phyloP scores from a whole-genome alignment of 2,329 filamentous ascomycete species.

The Claviceps humidiphila region DNA sequence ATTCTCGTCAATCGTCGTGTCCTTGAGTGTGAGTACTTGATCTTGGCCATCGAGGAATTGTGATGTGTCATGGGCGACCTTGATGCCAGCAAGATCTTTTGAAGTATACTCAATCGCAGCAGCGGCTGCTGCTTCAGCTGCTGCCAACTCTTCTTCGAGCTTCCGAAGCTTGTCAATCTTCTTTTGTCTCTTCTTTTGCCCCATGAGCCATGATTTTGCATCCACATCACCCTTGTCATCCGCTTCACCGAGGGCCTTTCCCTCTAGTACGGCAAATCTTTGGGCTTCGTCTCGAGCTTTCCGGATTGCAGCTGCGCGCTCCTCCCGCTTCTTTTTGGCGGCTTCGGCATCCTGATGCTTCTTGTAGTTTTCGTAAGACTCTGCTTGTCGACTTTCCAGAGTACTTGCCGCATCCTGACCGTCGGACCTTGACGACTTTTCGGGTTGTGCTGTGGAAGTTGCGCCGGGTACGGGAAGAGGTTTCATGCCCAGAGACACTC shows the following conservation, averaged over 20 bases:
- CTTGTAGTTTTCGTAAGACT: slow-evolving; percentile 59
- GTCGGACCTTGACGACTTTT: slow-evolving; percentile 38
- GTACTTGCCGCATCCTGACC: slow-evolving; percentile 65
- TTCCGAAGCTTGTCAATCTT: slow-evolving; percentile 69
- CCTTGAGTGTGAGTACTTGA: slow-evolving; percentile 88
- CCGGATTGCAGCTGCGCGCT: slow-evolving; percentile 70
- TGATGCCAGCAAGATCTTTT: slow-evolving; percentile 77
- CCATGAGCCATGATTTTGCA: slow-evolving; percentile 74
- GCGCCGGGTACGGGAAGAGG: slow-evolving; percentile 73
- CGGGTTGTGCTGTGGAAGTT: slow-evolving; percentile 20
- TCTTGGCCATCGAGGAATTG: slow-evolving; percentile 74
- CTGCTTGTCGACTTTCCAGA: slow-evolving; percentile 65
- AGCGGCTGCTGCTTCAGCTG: slow-evolving; percentile 53
- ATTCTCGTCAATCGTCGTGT: slow-evolving; percentile 70
- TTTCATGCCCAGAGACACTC: slow-evolving; percentile 77
- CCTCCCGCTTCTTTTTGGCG: slow-evolving; percentile 65
- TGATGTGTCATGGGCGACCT: slow-evolving; percentile 75
- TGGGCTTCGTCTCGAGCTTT: slow-evolving; percentile 77
- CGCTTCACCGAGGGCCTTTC: slow-evolving; percentile 69
- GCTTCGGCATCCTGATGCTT: slow-evolving; percentile 56
- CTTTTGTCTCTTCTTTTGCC: slow-evolving; percentile 87
- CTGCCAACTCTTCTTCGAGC: slow-evolving; percentile 62
- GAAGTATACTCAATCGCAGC: slow-evolving; percentile 62
- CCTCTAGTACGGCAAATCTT: slow-evolving; percentile 62
- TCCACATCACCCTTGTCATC: slow-evolving; percentile 55